Percentiles rank a stretch among this genome's conserved stretches.
phyloP scores from a whole-genome alignment of 2,329 filamentous ascomycete species.

The Acrocalymma vagum region DNA sequence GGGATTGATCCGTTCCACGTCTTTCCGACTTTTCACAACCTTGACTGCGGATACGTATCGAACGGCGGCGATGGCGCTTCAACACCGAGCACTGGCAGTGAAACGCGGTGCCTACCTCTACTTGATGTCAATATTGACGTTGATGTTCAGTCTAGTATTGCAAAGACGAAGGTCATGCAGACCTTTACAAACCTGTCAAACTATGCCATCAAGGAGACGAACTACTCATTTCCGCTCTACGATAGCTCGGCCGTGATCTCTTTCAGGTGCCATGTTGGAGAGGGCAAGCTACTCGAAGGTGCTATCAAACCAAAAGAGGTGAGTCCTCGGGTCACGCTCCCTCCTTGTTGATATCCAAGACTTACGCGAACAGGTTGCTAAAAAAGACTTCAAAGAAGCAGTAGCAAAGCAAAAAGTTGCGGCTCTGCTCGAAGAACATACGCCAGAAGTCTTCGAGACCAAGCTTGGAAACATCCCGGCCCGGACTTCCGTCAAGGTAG shows the following conservation, averaged over 20 bases:
- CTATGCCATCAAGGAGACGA: slow-evolving; percentile 6
- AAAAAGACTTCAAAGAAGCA: slow-evolving; percentile 13
- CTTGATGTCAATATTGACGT: slow-evolving; percentile 11
- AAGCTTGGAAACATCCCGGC: slow-evolving; percentile 19
- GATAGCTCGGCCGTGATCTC: slow-evolving; percentile 11
- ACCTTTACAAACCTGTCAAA: slow-evolving; percentile 13
- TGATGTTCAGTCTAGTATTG: slow-evolving; percentile 7
- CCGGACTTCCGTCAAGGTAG: slow-evolving; percentile 9
- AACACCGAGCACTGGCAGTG: too few species aligned
- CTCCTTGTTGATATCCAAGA: too few species aligned
- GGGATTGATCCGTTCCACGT: too few species aligned
- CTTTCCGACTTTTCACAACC: too few species aligned
- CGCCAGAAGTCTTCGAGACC: slow-evolving; percentile 20
- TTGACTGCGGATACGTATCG: too few species aligned
- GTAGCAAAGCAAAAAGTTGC: slow-evolving; percentile 6
- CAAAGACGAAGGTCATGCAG: slow-evolving; percentile 13
- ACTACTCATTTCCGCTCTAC: slow-evolving; percentile 20
- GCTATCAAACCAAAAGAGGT: slow-evolving; percentile 11
- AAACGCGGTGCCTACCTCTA: slow-evolving; percentile 3
- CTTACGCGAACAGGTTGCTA: too few species aligned
- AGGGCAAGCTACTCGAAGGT: slow-evolving; percentile 11
- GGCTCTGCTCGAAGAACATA: slow-evolving; percentile 18
- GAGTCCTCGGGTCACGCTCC: too few species aligned
- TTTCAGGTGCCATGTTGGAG: slow-evolving; percentile 10
- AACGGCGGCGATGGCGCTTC: too few species aligned